Evolutionary conservation across 129 eudicot genomes (phyloP), one percentile per base, ranked within the genome.

Genomic region (Apium graveolens): DNA sequence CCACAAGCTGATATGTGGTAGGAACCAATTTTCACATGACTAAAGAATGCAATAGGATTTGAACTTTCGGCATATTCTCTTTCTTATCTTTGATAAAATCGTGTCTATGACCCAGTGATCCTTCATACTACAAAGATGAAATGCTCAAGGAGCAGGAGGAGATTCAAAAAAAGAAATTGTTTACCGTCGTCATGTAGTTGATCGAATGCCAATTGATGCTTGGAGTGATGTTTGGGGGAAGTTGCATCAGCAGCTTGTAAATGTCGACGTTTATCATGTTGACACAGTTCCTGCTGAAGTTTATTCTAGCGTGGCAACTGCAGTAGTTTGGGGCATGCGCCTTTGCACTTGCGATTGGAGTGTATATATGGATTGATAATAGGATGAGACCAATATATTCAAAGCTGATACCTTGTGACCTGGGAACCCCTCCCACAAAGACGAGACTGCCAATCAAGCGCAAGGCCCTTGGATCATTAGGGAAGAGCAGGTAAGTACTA

Each of bases 291-390:
- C 88, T 76, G 86, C 85, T 35, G 93, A 91, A 78, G 89, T 91
- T 31, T 94, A 91, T 81, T 82, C 97, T 26, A 80, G 92, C 78
- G 90, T 87, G 69, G 96, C 97, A 49, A 91, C 96, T 53, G 90
- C 91, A 78, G 98, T 91, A 79, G 93, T 94, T 45, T 94, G 98
- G 98, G 91, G 96, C 41, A 90, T 94, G 98, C 84, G 98, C 80
- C 91, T 94, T n/a, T 81, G 96, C 98, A 69, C 93, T 94, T 87
- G 81, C 97, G 46, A 82, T 94, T 62, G 91, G 82, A 43, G 78
- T 91, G 34, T 94, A 88, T 66, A 81, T 91, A 16, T 91, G 98
- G 93, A 88, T 94, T 78, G 98, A 94, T 86, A 86, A 76, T 77
- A 82, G 70, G 37, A 94, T 87, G 97, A 88, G 97, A 74, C 98